Evolutionary conservation across 2,329 filamentous ascomycete species (phyloP).

Genomic region (Pyricularia sp.): DNA sequence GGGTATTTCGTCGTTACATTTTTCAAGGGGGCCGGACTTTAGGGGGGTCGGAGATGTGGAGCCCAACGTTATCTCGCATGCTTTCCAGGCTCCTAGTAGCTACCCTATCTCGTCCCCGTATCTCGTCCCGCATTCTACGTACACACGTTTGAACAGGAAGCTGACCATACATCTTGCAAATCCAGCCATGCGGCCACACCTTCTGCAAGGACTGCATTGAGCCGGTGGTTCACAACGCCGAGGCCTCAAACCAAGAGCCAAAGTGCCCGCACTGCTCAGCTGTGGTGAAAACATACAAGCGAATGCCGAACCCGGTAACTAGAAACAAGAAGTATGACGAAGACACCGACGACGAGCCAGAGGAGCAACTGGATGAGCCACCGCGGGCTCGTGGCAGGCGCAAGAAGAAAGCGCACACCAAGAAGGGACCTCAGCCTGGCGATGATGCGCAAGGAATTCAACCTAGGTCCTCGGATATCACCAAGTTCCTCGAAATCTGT

Average conservation of each 20-base stretch:
- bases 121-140: background rate
- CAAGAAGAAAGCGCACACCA: background rate
- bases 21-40: no score
- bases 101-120: background rate
- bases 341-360: background rate
- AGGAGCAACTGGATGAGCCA: background rate
- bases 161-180: background rate
- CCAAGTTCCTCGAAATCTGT: slow-evolving; percentile 12
- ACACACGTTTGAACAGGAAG: background rate
- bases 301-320: background rate
- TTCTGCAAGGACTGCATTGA: slow-evolving; percentile 17
- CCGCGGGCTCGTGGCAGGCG: background rate
- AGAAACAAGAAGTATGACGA: background rate
- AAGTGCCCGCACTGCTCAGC: slow-evolving; percentile 1
- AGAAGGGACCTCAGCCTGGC: slow-evolving; percentile 7
- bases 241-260: background rate
- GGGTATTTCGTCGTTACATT: no score
- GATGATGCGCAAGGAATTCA: slow-evolving; percentile 12
- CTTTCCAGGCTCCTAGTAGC: background rate
- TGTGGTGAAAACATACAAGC: background rate
- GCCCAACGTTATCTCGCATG: no score
- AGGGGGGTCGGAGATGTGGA: no score
- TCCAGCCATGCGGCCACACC: slow-evolving; percentile 18
- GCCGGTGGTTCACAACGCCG: background rate
- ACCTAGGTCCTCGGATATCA: slow-evolving; percentile 2